These are phyloP conservation scores for Neurospora sp. DNA, from an alignment of 495 filamentous ascomycete species.

Conservation along the genomic window DNA sequence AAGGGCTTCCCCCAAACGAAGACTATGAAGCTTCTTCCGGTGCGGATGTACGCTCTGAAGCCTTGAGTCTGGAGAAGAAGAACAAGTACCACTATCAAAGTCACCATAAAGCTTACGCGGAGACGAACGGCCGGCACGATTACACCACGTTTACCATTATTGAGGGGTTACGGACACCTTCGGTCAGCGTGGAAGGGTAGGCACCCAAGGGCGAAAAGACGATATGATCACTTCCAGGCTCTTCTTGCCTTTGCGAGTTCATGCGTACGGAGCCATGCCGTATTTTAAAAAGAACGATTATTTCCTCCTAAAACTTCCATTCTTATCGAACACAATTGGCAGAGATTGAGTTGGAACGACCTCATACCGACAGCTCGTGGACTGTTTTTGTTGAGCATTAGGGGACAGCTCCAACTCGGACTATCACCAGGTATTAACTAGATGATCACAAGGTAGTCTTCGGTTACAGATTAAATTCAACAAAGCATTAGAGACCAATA, in stretches of 20 bases:
- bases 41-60: conserved; percentile 60
- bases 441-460: no score
- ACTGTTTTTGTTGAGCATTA: no score
- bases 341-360: no score
- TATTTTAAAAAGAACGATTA: no score
- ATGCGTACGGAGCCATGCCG: neutral
- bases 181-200: neutral
- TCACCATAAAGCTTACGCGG: no score
- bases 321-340: no score
- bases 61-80: conserved; percentile 3
- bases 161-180: neutral
- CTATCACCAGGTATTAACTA: no score
- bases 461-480: no score
- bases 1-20: conserved; percentile 50
- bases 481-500: no score
- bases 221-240: neutral
- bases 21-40: conserved; percentile 44
- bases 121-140: neutral
- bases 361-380: no score
- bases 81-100: neutral
- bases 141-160: neutral
- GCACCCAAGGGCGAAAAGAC: neutral
- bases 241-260: neutral
- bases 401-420: no score
- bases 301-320: no score